Conservation (phyloP, 2,329 filamentous ascomycete genomes). For the Aureobasidium leucospermi region DNA sequence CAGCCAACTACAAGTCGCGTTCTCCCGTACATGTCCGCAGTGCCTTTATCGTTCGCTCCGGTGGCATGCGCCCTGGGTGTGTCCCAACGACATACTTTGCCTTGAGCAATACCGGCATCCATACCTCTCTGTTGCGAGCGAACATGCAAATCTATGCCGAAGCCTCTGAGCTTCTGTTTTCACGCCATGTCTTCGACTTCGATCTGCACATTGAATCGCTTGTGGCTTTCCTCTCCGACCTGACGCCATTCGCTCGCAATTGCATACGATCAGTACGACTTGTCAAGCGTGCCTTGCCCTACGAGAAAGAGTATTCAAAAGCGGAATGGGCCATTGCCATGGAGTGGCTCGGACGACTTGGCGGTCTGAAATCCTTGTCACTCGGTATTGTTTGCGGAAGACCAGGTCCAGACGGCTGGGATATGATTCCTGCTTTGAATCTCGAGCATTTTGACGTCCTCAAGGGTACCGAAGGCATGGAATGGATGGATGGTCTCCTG, state of each 20-base stretch:
- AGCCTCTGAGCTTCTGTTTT: slow-evolving; percentile 50
- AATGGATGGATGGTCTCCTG: slow-evolving; percentile 52
- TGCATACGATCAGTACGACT: slow-evolving; percentile 46
- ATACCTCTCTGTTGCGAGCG: slow-evolving; percentile 21
- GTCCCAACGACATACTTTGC: slow-evolving; percentile 51
- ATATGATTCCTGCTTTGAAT: slow-evolving; percentile 41
- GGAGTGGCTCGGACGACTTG: slow-evolving; percentile 40
- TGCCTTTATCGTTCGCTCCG: slow-evolving; percentile 33
- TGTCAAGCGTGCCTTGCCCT: slow-evolving; percentile 49
- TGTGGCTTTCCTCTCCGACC: slow-evolving; percentile 52
- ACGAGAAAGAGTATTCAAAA: slow-evolving; percentile 48
- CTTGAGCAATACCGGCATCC: slow-evolving; percentile 30
- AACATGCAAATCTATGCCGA: slow-evolving; percentile 46
- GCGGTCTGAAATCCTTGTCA: slow-evolving; percentile 33
- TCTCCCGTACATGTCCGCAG: slow-evolving; percentile 27
- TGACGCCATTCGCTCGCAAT: slow-evolving; percentile 42
- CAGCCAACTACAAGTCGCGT: slow-evolving; percentile 24
- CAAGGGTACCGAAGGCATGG: slow-evolving; percentile 41
- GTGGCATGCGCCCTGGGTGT: slow-evolving; percentile 36
- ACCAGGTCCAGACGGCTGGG: slow-evolving; percentile 41
- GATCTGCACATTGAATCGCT: slow-evolving; percentile 53
- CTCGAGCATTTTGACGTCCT: background rate
- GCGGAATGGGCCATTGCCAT: slow-evolving; percentile 51
- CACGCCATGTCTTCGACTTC: slow-evolving; percentile 52
- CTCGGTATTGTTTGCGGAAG: slow-evolving; percentile 51